Conservation (phyloP, 108 stramenopile species). For the Stephanodiscus minutulus region DNA sequence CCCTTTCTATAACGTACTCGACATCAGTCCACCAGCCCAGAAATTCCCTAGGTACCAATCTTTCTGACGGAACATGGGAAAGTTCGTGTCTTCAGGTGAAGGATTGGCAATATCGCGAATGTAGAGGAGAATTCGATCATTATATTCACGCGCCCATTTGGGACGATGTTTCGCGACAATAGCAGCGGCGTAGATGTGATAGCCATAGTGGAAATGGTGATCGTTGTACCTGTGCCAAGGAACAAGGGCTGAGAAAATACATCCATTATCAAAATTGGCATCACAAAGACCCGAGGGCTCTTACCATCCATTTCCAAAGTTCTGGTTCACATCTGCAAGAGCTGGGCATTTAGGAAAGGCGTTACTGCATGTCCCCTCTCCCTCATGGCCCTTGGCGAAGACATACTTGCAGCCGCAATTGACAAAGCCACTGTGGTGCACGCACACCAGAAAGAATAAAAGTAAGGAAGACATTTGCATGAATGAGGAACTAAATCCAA, state of each 20-base stretch:
- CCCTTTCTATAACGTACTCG: conserved; percentile 14
- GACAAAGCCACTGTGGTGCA: conserved; percentile 64
- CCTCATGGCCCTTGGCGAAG: conserved; percentile 27
- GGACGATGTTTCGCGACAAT: conserved; percentile 86
- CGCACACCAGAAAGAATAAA: neutral
- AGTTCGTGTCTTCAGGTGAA: conserved; percentile 73
- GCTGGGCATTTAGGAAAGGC: conserved; percentile 82
- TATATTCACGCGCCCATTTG: conserved; percentile 83
- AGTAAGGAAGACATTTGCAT: neutral
- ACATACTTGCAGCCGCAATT: conserved; percentile 91
- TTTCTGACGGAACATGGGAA: conserved; percentile 90
- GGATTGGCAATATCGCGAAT: conserved; percentile 96
- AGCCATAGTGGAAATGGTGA: conserved; percentile 92
- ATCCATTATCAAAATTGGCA: neutral
- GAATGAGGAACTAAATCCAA: neutral
- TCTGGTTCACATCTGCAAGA: conserved; percentile 77
- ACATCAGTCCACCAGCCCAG: conserved; percentile 92
- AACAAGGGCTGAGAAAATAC: neutral
- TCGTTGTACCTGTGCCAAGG: conserved; percentile 81
- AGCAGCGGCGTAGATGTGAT: conserved; percentile 92
- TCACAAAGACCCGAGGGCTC: neutral
- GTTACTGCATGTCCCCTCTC: conserved; percentile 67
- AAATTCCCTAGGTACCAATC: conserved; percentile 89
- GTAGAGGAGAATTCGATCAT: conserved; percentile 80
- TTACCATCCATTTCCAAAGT: conserved; percentile 87